Conservation (phyloP, 176 grass and related monocot species). For the Triticum aestivum region DNA sequence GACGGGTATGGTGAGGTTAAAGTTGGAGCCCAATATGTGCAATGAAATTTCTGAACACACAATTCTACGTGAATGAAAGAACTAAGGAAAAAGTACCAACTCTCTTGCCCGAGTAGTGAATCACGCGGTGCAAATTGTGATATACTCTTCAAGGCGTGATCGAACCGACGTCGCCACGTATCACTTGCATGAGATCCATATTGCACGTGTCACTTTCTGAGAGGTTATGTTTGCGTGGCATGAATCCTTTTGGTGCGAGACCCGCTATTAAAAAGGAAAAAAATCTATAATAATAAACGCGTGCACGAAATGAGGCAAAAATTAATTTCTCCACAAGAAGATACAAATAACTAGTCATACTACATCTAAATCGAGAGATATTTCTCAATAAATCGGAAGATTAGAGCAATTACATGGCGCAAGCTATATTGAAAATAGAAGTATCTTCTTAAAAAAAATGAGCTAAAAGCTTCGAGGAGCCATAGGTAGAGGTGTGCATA, state of each 20-base stretch:
- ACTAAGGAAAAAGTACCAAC: no score
- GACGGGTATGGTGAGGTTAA: no score
- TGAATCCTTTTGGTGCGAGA: not conserved
- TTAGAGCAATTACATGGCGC: no score
- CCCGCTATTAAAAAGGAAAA: not conserved
- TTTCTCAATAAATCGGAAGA: not conserved
- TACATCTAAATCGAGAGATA: not conserved
- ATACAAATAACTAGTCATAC: not conserved
- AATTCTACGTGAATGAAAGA: no score
- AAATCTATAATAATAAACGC: not conserved
- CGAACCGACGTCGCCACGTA: not conserved
- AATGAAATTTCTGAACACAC: no score
- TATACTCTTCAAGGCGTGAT: not conserved
- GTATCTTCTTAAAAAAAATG: no score
- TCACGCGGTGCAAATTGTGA: not conserved
- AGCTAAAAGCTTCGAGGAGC: not conserved
- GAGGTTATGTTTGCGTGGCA: not conserved
- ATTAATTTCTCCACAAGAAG: not conserved
- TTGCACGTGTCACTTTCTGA: not conserved
- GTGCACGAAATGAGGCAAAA: not conserved
- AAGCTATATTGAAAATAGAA: no score
- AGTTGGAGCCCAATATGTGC: no score
- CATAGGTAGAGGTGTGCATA: not conserved
- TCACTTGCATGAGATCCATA: not conserved
- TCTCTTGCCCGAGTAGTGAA: not conserved